A percentile compares a stretch with the other conserved stretches of the same genome.
phyloP scores from a whole-genome alignment of 2,329 filamentous ascomycete species.

The Eutypa lata region DNA sequence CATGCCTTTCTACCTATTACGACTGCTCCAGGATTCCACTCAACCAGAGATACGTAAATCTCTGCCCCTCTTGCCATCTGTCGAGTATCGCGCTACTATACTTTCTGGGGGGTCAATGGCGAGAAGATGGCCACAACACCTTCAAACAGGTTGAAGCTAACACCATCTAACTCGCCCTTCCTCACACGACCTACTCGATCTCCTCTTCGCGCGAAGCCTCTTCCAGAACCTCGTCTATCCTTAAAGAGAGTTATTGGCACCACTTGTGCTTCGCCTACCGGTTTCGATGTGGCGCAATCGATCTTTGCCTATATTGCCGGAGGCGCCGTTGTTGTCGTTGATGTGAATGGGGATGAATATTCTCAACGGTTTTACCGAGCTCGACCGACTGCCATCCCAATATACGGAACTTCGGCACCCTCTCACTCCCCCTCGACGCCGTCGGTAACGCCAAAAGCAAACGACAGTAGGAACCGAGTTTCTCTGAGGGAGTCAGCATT shows the following conservation, averaged over 20 bases:
- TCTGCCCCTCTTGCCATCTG: neutral
- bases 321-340: conserved; percentile 86
- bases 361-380: conserved; percentile 89
- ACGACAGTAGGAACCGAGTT: conserved; percentile 60
- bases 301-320: conserved; percentile 91
- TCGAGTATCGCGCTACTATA: neutral
- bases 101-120: conserved; percentile 42
- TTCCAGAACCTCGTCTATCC: conserved; percentile 60
- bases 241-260: conserved; percentile 87
- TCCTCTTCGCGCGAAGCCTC: conserved; percentile 48
- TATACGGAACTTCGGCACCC: conserved; percentile 54
- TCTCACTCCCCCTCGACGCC: conserved; percentile 48
- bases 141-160: conserved; percentile 62
- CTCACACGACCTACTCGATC: conserved; percentile 61
- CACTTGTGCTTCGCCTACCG: conserved; percentile 78
- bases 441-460: conserved; percentile 56
- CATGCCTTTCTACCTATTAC: neutral
- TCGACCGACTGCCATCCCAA: conserved; percentile 70
- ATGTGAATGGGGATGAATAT: conserved; percentile 65
- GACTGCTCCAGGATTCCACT: neutral
- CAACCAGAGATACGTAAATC: neutral
- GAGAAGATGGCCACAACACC: conserved; percentile 57
- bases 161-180: conserved; percentile 75
- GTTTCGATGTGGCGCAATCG: conserved; percentile 76
- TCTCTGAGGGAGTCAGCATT: conserved; percentile 49